Percentiles rank a stretch among this genome's conserved stretches.
phyloP scores from a whole-genome alignment of 768 basidiomycete genomes.

The Russula griseocarnosa region DNA sequence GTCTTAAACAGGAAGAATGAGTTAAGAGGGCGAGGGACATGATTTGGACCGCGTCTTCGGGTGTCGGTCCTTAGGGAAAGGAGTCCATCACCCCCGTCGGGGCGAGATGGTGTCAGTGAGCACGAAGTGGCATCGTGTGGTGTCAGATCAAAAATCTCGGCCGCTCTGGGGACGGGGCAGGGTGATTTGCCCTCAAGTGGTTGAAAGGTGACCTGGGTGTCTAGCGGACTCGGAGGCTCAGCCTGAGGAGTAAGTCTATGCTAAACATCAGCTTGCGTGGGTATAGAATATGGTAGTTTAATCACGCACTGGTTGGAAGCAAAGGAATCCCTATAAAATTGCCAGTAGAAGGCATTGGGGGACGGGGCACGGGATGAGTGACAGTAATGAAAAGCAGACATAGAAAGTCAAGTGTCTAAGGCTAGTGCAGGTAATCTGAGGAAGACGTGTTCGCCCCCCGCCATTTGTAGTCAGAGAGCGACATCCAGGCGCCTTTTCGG shows the following conservation, averaged over 20 bases:
- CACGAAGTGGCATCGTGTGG: neutral
- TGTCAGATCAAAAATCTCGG: neutral
- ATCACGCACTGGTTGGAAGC: slow-evolving; percentile 7
- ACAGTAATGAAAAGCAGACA: slow-evolving; percentile 4
- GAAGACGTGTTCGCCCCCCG: neutral
- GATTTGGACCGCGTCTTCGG: slow-evolving; percentile 15
- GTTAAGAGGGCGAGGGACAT: slow-evolving; percentile 31
- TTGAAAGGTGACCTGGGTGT: neutral
- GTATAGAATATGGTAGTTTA: neutral
- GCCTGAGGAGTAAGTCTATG: neutral
- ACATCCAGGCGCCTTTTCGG: slow-evolving; percentile 8
- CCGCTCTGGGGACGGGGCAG: neutral
- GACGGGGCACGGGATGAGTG: neutral
- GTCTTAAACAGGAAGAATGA: slow-evolving; percentile 33
- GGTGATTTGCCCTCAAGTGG: neutral
- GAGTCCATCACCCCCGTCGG: neutral
- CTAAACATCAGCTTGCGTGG: neutral
- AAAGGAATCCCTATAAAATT: slow-evolving; percentile 1
- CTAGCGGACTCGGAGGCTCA: neutral
- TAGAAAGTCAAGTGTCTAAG: neutral
- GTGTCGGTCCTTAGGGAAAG: neutral
- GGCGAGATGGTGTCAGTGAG: neutral
- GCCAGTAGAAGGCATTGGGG: slow-evolving; percentile 8
- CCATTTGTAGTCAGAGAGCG: slow-evolving; percentile 17
- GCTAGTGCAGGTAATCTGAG: neutral